These are phyloP conservation scores for Penicillium fimorum DNA, from an alignment of 495 filamentous ascomycete genomes.

Conservation along the genomic window DNA sequence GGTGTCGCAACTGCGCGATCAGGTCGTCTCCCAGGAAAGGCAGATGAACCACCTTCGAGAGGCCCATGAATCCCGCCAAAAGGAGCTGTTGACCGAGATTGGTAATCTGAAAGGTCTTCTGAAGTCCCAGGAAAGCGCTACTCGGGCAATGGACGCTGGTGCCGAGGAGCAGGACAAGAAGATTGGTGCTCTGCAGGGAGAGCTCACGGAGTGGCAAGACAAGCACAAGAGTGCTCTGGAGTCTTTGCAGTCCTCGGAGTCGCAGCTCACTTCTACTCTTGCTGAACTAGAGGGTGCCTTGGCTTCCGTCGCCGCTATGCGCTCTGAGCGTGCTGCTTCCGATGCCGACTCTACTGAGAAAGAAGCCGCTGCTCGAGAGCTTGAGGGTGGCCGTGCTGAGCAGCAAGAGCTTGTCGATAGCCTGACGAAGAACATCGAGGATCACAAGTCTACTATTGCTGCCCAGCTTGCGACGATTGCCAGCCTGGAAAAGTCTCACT, in stretches of 20 bases:
- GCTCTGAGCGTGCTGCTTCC: conserved; percentile 35
- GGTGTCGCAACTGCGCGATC: conserved; percentile 81
- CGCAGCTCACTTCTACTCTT: conserved; percentile 68
- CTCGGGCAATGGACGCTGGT: conserved; percentile 44
- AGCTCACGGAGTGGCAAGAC: conserved; percentile 70
- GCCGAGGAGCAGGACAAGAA: conserved; percentile 57
- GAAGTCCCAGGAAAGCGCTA: conserved; percentile 44
- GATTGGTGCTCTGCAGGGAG: conserved; percentile 69
- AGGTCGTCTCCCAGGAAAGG: conserved; percentile 80
- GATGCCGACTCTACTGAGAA: conserved; percentile 41
- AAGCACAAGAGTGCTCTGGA: conserved; percentile 71
- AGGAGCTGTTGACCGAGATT: conserved; percentile 67
- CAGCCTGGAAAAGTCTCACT: conserved; percentile 63
- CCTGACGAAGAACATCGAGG: conserved; percentile 72
- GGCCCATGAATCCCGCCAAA: conserved; percentile 67
- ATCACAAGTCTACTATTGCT: conserved; percentile 70
- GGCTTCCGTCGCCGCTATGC: conserved; percentile 47
- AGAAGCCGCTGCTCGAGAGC: conserved; percentile 44
- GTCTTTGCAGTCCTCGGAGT: conserved; percentile 71
- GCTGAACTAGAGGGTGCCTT: conserved; percentile 62
- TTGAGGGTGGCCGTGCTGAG: conserved; percentile 51
- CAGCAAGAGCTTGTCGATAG: conserved; percentile 65
- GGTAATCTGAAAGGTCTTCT: conserved; percentile 61
- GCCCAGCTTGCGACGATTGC: conserved; percentile 61
- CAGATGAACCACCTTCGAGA: conserved; percentile 74